A percentile compares a stretch with the other conserved stretches of the same genome.
phyloP scores from a whole-genome alignment of 2,329 filamentous ascomycete species.

The Chrysoporthe cubensis region DNA sequence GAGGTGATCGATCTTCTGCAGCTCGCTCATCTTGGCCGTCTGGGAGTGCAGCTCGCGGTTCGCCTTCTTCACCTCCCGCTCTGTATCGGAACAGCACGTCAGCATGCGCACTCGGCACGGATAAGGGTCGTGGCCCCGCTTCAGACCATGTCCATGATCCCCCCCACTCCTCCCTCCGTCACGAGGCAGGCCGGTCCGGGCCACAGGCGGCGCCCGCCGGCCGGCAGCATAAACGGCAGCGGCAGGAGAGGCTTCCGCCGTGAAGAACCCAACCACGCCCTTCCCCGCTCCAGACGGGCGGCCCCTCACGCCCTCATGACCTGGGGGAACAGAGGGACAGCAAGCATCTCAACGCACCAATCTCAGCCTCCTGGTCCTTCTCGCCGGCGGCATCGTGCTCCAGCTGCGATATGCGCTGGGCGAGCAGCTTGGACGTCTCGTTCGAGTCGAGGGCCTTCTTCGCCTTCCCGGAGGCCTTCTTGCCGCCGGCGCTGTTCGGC shows the following conservation, averaged over 20 bases:
- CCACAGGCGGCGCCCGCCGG: neutral
- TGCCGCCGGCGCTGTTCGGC: slow-evolving; percentile 64
- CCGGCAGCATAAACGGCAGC: neutral
- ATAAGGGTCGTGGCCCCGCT: neutral
- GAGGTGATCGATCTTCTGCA: slow-evolving; percentile 88
- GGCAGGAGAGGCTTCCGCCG: neutral
- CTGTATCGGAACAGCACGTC: slow-evolving; percentile 51
- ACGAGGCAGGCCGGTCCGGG: neutral
- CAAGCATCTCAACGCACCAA: slow-evolving; percentile 60
- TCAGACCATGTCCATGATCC: neutral
- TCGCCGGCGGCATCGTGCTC: slow-evolving; percentile 92
- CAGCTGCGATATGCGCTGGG: slow-evolving; percentile 91
- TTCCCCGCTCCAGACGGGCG: neutral
- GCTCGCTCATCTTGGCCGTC: slow-evolving; percentile 87
- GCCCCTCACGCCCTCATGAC: neutral
- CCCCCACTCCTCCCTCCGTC: neutral
- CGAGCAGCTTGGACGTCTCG: slow-evolving; percentile 88
- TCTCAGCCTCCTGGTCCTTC: slow-evolving; percentile 94
- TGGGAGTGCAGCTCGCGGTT: slow-evolving; percentile 88
- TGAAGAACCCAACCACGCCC: neutral
- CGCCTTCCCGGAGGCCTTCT: slow-evolving; percentile 72
- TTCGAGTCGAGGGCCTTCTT: slow-evolving; percentile 85
- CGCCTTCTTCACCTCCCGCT: slow-evolving; percentile 91
- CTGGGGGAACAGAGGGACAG: neutral
- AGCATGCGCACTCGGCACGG: slow-evolving; percentile 24